phyloP scores from a whole-genome alignment of 2,329 filamentous ascomycete species.

The Hymenoscyphus scutula region DNA sequence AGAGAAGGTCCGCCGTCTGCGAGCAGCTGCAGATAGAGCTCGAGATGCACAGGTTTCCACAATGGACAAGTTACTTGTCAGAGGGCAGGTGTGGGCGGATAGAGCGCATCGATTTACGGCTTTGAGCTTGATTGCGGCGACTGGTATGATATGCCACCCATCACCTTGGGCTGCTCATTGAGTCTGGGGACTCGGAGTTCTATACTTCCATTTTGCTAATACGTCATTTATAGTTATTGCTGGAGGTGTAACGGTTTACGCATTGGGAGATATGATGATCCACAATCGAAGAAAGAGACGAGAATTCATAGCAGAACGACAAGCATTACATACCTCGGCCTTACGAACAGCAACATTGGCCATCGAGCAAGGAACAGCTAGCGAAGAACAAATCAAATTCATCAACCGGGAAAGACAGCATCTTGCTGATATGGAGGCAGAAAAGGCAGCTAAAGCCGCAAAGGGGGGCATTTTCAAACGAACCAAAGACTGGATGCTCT shows the following conservation, averaged over 20 bases:
- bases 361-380: conserved; percentile 43
- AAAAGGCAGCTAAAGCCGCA: conserved; percentile 31
- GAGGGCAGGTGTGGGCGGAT: conserved; percentile 39
- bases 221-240: conserved; percentile 48
- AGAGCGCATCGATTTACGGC: conserved; percentile 37
- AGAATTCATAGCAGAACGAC: conserved; percentile 55
- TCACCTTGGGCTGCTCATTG: neutral
- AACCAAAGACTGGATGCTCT: conserved; percentile 35
- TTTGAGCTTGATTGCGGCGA: conserved; percentile 36
- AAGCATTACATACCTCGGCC: conserved; percentile 45
- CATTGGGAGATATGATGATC: conserved; percentile 63
- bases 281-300: conserved; percentile 64
- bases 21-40: conserved; percentile 37
- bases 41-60: conserved; percentile 33
- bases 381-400: conserved; percentile 50
- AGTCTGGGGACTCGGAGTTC: neutral
- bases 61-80: conserved; percentile 34
- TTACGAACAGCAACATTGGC: conserved; percentile 45
- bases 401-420: conserved; percentile 58
- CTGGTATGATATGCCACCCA: conserved; percentile 27
- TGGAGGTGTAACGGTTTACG: conserved; percentile 60
- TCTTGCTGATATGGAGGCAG: conserved; percentile 18
- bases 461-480: conserved; percentile 30
- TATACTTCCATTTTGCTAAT: conserved; percentile 15
- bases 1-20: conserved; percentile 37